Evolutionary conservation across 108 stramenopile species (phyloP).

Genomic region (Mediolabrus comicus): DNA sequence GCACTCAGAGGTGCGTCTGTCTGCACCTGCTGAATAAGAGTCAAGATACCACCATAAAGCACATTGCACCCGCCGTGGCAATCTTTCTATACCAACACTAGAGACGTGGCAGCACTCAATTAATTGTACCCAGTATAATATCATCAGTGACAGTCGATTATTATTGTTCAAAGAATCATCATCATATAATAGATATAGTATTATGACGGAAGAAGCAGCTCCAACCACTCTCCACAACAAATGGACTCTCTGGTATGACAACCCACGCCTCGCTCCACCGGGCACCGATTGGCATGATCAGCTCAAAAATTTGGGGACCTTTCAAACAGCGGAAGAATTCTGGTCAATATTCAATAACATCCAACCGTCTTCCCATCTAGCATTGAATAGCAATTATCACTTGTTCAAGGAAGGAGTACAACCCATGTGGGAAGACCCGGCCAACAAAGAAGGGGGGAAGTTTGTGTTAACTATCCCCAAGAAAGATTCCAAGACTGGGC

Average conservation of each 20-base stretch:
- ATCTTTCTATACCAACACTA: too few relatives aligned
- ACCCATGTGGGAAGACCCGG: constrained; percentile 95
- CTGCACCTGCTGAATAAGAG: too few relatives aligned
- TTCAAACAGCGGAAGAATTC: constrained; percentile 86
- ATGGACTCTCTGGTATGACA: constrained; percentile 94
- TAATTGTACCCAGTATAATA: background rate
- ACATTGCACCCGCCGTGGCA: too few relatives aligned
- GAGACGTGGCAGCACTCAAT: too few relatives aligned
- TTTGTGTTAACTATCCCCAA: constrained; percentile 84
- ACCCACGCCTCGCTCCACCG: constrained; percentile 76
- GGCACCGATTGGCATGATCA: constrained; percentile 88
- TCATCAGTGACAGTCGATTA: background rate
- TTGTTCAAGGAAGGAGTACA: constrained; percentile 87
- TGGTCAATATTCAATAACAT: constrained; percentile 94
- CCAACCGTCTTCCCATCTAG: constrained; percentile 63
- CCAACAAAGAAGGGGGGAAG: constrained; percentile 82
- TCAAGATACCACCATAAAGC: too few relatives aligned
- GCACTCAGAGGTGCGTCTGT: too few relatives aligned
- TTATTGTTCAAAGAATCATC: background rate
- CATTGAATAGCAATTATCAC: constrained; percentile 81
- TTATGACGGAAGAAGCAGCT: constrained; percentile 1
- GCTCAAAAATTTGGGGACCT: constrained; percentile 79
- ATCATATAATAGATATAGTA: background rate
- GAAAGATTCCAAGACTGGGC: constrained; percentile 58
- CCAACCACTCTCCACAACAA: constrained; percentile 55